Conservation (phyloP, 768 basidiomycete genomes). For the Tulasnella sp. region DNA sequence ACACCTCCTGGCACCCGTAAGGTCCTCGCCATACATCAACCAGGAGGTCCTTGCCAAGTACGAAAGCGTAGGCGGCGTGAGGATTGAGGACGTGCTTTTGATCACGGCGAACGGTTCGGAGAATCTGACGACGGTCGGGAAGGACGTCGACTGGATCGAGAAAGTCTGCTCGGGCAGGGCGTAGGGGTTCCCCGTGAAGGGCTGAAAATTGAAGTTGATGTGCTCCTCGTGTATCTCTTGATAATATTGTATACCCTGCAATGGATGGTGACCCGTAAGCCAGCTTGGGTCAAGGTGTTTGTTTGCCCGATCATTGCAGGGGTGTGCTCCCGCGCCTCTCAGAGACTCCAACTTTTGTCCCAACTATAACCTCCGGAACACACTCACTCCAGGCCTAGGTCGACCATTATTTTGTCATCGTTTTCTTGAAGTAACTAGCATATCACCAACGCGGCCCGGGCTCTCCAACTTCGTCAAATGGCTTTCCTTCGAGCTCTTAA, state of each 20-base stretch:
- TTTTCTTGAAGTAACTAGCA: background rate
- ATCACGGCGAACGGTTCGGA: slow-evolving; percentile 67
- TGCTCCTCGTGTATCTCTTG: background rate
- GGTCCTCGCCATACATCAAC: slow-evolving; percentile 59
- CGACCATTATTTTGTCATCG: background rate
- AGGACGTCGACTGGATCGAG: slow-evolving; percentile 79
- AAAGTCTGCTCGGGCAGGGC: slow-evolving; percentile 61
- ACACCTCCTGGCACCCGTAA: slow-evolving; percentile 58
- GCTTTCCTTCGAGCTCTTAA: slow-evolving; percentile 4
- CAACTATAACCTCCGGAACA: background rate
- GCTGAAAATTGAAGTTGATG: background rate
- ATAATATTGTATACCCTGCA: background rate
- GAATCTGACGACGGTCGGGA: slow-evolving; percentile 78
- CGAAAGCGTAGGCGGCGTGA: slow-evolving; percentile 77
- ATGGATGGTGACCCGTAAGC: background rate
- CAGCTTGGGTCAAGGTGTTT: background rate
- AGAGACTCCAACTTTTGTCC: background rate
- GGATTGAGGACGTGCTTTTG: slow-evolving; percentile 88
- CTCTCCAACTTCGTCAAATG: background rate
- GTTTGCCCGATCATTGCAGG: background rate
- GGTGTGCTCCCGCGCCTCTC: background rate
- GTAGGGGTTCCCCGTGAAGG: background rate
- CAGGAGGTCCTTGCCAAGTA: slow-evolving; percentile 61
- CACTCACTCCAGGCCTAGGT: background rate
- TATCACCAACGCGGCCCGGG: background rate